These are phyloP conservation scores for Fraxinus floribunda DNA, from an alignment of 305 asterid genomes.

Conservation along the genomic window DNA sequence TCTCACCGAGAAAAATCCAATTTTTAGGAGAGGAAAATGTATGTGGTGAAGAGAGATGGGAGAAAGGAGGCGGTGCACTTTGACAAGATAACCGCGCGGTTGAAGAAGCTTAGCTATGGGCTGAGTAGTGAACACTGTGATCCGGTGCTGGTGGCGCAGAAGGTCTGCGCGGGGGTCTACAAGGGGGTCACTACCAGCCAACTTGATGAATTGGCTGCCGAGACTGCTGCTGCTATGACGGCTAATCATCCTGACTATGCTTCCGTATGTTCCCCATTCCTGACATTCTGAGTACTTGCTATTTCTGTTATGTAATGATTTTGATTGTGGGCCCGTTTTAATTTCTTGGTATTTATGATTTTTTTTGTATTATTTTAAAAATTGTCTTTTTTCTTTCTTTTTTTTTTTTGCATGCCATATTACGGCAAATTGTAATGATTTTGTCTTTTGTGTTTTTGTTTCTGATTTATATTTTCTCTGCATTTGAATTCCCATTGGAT, in stretches of 20 bases:
- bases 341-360: no score
- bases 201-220: constrained; percentile 95
- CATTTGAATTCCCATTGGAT: neutral
- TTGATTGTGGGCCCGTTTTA: neutral
- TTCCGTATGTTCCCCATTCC: constrained; percentile 44
- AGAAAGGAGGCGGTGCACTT: constrained; percentile 84
- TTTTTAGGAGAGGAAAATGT: constrained; percentile 37
- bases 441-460: neutral
- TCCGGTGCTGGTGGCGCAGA: constrained; percentile 77
- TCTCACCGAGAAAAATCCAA: constrained; percentile 27
- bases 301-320: neutral
- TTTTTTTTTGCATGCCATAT: neutral
- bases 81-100: constrained; percentile 88
- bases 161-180: constrained; percentile 89
- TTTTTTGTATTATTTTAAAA: neutral
- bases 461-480: neutral
- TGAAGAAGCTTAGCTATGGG: constrained; percentile 87
- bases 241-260: constrained; percentile 94
- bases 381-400: neutral
- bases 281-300: neutral
- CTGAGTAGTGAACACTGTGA: constrained; percentile 84
- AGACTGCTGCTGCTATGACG: constrained; percentile 93
- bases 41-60: constrained; percentile 94
- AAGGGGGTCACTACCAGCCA: constrained; percentile 90
- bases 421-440: neutral